Conservation (phyloP, 148 eudicot species). For the Rhododendron vialii region DNA sequence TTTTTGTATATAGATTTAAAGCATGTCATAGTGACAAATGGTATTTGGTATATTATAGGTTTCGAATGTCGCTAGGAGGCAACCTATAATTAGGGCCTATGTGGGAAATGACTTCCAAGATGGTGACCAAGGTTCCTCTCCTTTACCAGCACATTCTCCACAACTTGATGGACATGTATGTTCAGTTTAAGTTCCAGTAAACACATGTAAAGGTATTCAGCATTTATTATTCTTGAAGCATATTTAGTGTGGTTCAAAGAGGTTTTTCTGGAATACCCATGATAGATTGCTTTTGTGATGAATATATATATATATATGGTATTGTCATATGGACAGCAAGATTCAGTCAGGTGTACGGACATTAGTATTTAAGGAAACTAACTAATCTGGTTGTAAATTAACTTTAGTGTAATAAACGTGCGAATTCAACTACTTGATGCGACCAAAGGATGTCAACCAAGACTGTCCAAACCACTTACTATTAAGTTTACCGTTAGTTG, state of each 20-base stretch:
- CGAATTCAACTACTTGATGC: not conserved
- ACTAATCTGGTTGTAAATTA: not conserved
- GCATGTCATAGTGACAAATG: no score
- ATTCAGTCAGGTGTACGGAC: not conserved
- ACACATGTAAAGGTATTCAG: not conserved
- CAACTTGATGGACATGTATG: no score
- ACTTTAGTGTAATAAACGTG: not conserved
- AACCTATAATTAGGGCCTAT: no score
- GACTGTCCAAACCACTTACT: not conserved
- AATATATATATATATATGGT: not conserved
- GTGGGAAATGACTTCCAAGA: no score
- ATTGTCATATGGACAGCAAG: conserved; percentile 2
- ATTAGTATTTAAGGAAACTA: not conserved
- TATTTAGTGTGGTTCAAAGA: not conserved
- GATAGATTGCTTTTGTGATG: not conserved
- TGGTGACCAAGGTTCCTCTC: no score
- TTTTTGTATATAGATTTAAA: no score
- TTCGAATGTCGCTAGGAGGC: no score
- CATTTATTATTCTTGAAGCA: not conserved
- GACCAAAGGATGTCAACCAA: not conserved
- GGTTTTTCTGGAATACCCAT: not conserved
- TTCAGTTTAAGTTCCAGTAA: no score
- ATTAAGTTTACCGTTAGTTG: no score
- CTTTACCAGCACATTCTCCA: no score
- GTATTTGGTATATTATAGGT: no score